Evolutionary conservation across 1,284 basidiomycete genomes (phyloP), one percentile per base, ranked within the genome.

Genomic region (Pterulicium gracile): DNA sequence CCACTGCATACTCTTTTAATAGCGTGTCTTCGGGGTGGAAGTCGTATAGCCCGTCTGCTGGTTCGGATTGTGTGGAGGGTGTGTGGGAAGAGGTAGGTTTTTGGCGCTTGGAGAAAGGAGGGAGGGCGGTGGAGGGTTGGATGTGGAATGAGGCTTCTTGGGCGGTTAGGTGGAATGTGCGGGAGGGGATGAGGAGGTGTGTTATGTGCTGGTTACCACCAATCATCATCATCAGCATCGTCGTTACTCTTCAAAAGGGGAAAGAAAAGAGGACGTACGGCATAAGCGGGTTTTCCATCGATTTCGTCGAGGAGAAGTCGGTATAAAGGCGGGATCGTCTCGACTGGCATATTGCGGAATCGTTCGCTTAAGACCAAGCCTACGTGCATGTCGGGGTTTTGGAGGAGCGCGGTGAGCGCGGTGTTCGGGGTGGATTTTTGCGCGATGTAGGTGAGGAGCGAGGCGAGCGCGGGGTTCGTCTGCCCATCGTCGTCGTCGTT

Each of bases 291-390:
- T 64, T 69, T 77, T n/a, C n/a, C n/a, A 44, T 77, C 67, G n/a
- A 94, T 68, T 59, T 97, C 92, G 42, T 85, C 79, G 0, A 70
- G 65, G 18, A 96, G 70, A 85, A 95, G 90, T 46, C 73, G 72
- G 63, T 93, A 95, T 79, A 94, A 84, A 1, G 89, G 91, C 10
- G 90, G 85, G 15, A 93, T 74, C 35, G 92, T 77, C 55, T 95
- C 88, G 3, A 90, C 81, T 0, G 93, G 93, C 77, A 97, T 91
- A 61, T 96, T 97, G 56, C 94, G 75, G 47, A 96, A 69, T 1
- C 93, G 74, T 58, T 95, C 88, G 49, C 82, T 88, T 54, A 96
- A 69, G 12, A 95, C 72, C 17, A 94, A 70, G 0, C 88, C 92
- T 44, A 93, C 75, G 50, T 85, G 79, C 3, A 70, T 64, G 61